Conservation (phyloP, 495 filamentous ascomycete genomes). For the Trichoderma orchidacearum region DNA sequence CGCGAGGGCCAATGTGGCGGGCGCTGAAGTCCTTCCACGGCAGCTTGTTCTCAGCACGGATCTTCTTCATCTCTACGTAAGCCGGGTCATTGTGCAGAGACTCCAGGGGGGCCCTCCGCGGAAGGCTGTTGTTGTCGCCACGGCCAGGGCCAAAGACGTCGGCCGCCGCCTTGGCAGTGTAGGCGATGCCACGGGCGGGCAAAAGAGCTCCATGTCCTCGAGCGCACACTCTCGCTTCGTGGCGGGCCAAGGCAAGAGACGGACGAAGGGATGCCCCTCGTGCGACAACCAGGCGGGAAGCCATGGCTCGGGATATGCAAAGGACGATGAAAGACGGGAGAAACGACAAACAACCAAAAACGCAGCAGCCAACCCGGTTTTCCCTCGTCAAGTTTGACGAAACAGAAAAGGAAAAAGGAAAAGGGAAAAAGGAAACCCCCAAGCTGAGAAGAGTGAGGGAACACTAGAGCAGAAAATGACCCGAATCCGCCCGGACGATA, state of each 20-base stretch:
- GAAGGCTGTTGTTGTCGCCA: background rate
- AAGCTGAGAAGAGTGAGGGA: background rate
- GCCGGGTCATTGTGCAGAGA: background rate
- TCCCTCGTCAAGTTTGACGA: too few species aligned
- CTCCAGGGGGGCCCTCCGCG: background rate
- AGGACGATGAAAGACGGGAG: background rate
- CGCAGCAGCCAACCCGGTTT: too few species aligned
- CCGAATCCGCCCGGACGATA: background rate
- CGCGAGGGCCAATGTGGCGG: slow-evolving; percentile 89
- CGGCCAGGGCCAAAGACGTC: background rate
- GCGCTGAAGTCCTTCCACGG: slow-evolving; percentile 51
- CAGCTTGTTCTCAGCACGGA: background rate
- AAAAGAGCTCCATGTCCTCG: background rate
- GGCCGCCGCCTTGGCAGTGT: background rate
- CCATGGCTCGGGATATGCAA: background rate
- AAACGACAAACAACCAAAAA: background rate
- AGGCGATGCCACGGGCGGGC: background rate
- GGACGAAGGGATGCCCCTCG: background rate
- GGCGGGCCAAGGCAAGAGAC: background rate
- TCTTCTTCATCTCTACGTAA: background rate
- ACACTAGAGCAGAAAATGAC: background rate
- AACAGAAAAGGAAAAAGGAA: background rate
- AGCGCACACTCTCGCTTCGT: background rate
- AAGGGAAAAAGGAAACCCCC: too few species aligned
- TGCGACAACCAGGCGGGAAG: background rate